Evolutionary conservation across 164 flowering plant species (phyloP), one percentile per base, ranked within the genome.

Genomic region (Tetracentron sinense): DNA sequence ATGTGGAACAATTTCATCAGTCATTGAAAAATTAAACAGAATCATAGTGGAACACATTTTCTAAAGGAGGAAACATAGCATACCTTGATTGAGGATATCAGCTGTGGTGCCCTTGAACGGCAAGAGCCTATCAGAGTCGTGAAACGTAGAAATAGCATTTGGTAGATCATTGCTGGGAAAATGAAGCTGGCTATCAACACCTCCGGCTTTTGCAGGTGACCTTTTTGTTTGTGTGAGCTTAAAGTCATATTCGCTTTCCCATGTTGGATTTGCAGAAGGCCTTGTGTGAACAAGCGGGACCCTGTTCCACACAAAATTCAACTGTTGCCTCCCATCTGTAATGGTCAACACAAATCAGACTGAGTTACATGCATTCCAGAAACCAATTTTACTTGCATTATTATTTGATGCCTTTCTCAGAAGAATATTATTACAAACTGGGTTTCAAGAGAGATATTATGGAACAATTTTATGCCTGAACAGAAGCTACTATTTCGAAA

Each of bases 11-110:
- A 4, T 4, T 33, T 33, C 6, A 33, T 33, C 6, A 33, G 38
- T 8, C 38, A 8, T 4, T 33, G 38, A 8, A 4, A 38, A 38
- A 8, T 3, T n/a, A n/a, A n/a, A n/a, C n/a, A n/a, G 38, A 28
- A 55, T 42, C 19, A 53, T 47, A 28, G 14, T 23, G 42, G 17
- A 15, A 1, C 44, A 61, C 0, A 22, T 38, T 38, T 38, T 38
- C 44, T 1, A n/a, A 8, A 16, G 17, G 47, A 53, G 22, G 33
- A 62, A 30, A 23, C 2, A 56, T 53, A 42, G 57, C 72, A 64
- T 28, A 88, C 97, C 92, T 86, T 79, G 83, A 73, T 68, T 69
- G 50, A 73, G 78, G 74, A 72, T 74, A 73, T 83, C 78, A 22
- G 77, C 44, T 7, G 70, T 42, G 33, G 62, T 58, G 42, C 79